Conservation (phyloP, 75 land plant species). For the Sequoiadendron giganteum region DNA sequence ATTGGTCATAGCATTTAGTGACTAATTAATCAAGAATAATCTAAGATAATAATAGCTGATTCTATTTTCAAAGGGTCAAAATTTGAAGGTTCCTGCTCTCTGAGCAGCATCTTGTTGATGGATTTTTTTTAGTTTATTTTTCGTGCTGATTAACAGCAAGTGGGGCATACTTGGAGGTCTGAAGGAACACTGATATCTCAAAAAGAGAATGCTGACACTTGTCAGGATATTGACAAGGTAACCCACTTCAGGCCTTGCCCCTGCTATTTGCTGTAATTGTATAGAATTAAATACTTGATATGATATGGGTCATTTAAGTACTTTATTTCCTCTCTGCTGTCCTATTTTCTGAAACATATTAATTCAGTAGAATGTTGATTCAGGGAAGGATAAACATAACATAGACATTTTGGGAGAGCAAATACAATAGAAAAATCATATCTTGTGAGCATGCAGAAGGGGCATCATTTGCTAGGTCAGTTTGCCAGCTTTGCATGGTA, state of each 20-base stretch:
- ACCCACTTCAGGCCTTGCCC: neutral
- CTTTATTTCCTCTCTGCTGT: neutral
- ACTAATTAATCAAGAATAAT: neutral
- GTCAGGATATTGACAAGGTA: neutral
- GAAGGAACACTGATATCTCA: constrained; percentile 1
- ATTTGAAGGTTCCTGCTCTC: neutral
- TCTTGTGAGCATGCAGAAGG: neutral
- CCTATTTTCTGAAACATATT: neutral
- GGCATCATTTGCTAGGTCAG: neutral
- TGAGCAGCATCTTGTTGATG: constrained; percentile 6
- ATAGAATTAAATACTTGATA: neutral
- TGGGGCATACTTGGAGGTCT: neutral
- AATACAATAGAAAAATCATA: neutral
- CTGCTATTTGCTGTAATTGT: neutral
- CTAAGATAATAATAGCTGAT: constrained; percentile 4
- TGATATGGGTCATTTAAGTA: neutral
- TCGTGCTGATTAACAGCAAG: constrained; percentile 9
- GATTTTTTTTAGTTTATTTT: constrained; percentile 6
- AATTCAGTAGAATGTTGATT: neutral
- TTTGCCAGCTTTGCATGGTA: neutral
- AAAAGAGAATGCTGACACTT: neutral
- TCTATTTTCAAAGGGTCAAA: neutral
- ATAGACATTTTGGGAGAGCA: neutral
- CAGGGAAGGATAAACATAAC: neutral
- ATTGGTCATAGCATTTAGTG: neutral